Conservation (phyloP, 495 filamentous ascomycete species). For the Tuber brumale region DNA sequence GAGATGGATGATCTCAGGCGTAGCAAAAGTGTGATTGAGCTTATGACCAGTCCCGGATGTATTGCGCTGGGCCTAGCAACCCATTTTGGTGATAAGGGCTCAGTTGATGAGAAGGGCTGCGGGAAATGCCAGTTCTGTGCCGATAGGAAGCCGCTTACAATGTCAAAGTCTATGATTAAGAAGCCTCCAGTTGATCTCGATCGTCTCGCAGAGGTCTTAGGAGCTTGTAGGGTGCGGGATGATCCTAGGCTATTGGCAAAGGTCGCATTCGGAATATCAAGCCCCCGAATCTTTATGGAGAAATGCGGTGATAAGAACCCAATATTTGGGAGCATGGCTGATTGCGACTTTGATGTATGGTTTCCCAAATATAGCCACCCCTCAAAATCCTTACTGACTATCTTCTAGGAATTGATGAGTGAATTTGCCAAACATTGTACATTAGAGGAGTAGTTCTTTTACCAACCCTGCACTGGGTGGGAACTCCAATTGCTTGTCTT, state of each 20-base stretch:
- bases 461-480: background rate
- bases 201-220: slow-evolving; percentile 45
- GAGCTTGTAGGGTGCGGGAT: slow-evolving; percentile 46
- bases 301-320: slow-evolving; percentile 44
- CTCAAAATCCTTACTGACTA: background rate
- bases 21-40: slow-evolving; percentile 47
- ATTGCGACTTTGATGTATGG: slow-evolving; percentile 49
- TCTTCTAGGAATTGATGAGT: background rate
- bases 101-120: slow-evolving; percentile 45
- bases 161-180: background rate
- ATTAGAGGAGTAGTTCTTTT: background rate
- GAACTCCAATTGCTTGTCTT: background rate
- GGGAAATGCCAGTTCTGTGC: slow-evolving; percentile 52
- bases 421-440: background rate
- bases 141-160: slow-evolving; percentile 37
- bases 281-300: slow-evolving; percentile 47
- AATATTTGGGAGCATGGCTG: slow-evolving; percentile 50
- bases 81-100: slow-evolving; percentile 52
- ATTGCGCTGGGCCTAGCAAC: slow-evolving; percentile 48
- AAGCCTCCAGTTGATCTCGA: slow-evolving; percentile 40
- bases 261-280: slow-evolving; percentile 55
- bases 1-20: slow-evolving; percentile 50
- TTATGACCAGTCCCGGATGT: slow-evolving; percentile 49
- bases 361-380: background rate
- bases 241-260: slow-evolving; percentile 53